These are phyloP conservation scores for Suillus subaureus DNA, from an alignment of 768 basidiomycete genomes.

Conservation along the genomic window DNA sequence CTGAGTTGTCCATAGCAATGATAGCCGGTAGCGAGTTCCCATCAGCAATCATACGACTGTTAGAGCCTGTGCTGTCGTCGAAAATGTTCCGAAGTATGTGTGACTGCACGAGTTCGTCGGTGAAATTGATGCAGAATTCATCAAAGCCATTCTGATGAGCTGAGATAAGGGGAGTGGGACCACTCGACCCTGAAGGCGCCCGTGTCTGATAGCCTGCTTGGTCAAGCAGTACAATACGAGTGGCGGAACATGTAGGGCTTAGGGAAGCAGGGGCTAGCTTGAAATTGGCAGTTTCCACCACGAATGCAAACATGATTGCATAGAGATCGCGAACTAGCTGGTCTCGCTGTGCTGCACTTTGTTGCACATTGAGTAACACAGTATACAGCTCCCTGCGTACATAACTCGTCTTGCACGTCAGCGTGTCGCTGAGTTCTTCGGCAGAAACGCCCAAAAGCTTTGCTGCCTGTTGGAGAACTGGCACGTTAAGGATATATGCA, in stretches of 20 bases:
- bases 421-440: conserved; percentile 54
- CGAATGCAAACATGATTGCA: conserved; percentile 62
- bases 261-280: conserved; percentile 49
- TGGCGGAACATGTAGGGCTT: conserved; percentile 40
- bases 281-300: conserved; percentile 66
- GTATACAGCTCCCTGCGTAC: conserved; percentile 61
- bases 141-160: conserved; percentile 60
- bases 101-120: conserved; percentile 61
- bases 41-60: conserved; percentile 48
- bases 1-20: conserved; percentile 55
- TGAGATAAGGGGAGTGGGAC: conserved; percentile 53
- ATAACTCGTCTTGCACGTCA: conserved; percentile 61
- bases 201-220: conserved; percentile 60
- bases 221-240: conserved; percentile 57
- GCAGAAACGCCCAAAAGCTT: conserved; percentile 52
- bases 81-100: conserved; percentile 55
- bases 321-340: conserved; percentile 60
- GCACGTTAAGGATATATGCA: conserved; percentile 48
- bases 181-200: conserved; percentile 41
- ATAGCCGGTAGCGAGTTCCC: conserved; percentile 52
- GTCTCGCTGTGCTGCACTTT: conserved; percentile 56
- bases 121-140: conserved; percentile 64
- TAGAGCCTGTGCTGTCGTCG: conserved; percentile 49
- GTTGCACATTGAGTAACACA: conserved; percentile 52
- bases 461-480: conserved; percentile 51